These are phyloP conservation scores for Alternaria atra DNA, from an alignment of 2,329 filamentous ascomycete genomes.

Conservation along the genomic window DNA sequence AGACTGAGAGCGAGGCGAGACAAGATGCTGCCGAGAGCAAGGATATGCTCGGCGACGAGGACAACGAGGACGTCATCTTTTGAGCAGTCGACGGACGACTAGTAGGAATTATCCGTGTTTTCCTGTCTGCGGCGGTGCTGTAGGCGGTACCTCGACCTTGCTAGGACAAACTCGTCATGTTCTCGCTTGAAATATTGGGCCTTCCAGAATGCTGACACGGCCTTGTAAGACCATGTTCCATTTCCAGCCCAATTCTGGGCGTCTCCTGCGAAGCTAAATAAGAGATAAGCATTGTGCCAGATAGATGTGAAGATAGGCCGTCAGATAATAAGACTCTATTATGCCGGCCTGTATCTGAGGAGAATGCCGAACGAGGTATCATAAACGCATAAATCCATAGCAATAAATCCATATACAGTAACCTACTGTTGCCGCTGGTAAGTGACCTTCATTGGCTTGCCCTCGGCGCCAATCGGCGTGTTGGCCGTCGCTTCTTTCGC, in stretches of 20 bases:
- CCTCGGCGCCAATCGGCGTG: constrained; percentile 77
- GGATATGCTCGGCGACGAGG: constrained; percentile 77
- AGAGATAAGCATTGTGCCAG: constrained; percentile 20
- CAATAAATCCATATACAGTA: constrained; percentile 30
- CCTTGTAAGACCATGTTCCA: background rate
- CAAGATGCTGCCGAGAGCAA: constrained; percentile 56
- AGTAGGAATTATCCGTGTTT: constrained; percentile 1
- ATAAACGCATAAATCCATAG: constrained; percentile 34
- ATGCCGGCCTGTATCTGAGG: constrained; percentile 15
- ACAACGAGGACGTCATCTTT: constrained; percentile 89
- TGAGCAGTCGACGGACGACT: constrained; percentile 48
- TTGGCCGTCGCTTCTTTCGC: constrained; percentile 94
- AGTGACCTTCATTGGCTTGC: constrained; percentile 88
- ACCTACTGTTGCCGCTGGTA: constrained; percentile 82
- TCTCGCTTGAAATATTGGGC: constrained; percentile 8
- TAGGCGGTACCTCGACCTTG: background rate
- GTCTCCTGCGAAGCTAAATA: constrained; percentile 1
- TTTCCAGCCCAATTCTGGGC: background rate
- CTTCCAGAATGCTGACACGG: constrained; percentile 1
- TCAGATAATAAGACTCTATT: constrained; percentile 21
- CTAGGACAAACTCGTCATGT: background rate
- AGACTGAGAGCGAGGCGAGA: constrained; percentile 10
- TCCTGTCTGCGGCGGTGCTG: background rate
- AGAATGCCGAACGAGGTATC: constrained; percentile 26
- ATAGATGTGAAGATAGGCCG: constrained; percentile 13